Evolutionary conservation across 768 basidiomycete genomes (phyloP).

Genomic region (Phanerochaete sordida): DNA sequence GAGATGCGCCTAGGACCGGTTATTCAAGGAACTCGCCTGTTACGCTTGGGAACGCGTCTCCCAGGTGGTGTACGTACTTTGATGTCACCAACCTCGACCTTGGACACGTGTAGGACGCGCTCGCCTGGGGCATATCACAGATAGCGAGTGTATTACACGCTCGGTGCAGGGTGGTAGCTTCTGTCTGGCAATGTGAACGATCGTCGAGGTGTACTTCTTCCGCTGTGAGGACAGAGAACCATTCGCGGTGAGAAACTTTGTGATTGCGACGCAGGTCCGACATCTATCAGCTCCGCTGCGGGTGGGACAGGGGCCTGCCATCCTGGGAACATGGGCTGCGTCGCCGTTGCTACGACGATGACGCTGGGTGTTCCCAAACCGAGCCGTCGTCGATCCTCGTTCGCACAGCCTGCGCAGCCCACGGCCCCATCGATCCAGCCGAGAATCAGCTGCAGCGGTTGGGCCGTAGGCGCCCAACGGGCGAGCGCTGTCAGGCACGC

Average conservation of each 20-base stretch:
- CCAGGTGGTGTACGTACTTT: neutral
- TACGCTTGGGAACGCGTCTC: neutral
- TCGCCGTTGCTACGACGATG: slow-evolving; percentile 3
- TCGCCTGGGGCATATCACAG: neutral
- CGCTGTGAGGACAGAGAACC: neutral
- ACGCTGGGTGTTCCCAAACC: neutral
- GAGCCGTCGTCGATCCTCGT: neutral
- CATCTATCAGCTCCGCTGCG: neutral
- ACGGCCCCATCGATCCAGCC: neutral
- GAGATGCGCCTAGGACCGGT: neutral
- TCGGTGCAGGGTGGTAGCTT: neutral
- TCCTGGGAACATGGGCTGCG: neutral
- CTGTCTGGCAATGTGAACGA: neutral
- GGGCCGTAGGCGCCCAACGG: neutral
- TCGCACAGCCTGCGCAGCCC: neutral
- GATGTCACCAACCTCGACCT: neutral
- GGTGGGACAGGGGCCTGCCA: neutral
- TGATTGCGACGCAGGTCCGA: neutral
- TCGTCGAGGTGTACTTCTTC: neutral
- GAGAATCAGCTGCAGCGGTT: neutral
- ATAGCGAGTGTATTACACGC: neutral
- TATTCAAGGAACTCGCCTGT: neutral
- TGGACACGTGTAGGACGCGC: neutral
- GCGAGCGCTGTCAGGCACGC: neutral
- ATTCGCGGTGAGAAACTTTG: neutral